Evolutionary conservation across 2,329 filamentous ascomycete species (phyloP).

Genomic region (Xylaria hypoxylon): DNA sequence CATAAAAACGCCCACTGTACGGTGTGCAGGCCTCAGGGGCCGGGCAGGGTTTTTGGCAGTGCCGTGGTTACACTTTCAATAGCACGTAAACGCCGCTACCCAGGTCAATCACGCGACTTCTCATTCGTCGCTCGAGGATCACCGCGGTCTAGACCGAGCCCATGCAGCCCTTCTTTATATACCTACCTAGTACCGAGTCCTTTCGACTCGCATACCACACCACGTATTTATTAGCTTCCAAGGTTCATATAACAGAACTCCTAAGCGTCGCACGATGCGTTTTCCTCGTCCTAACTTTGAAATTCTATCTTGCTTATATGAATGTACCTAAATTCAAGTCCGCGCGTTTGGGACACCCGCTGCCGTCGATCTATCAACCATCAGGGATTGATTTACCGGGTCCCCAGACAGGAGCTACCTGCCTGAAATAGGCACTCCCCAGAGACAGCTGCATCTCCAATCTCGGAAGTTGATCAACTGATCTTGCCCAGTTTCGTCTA

Average conservation of each 20-base stretch:
- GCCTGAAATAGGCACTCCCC: not conserved
- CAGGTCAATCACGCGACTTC: slow-evolving; percentile 24
- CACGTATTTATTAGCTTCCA: slow-evolving; percentile 8
- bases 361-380: slow-evolving; percentile 12
- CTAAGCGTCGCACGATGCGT: slow-evolving; percentile 23
- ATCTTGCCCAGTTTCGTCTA: slow-evolving; percentile 5
- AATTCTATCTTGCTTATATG: not conserved
- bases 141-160: slow-evolving; percentile 35
- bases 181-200: slow-evolving; percentile 12
- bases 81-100: slow-evolving; percentile 17
- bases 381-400: slow-evolving; percentile 14
- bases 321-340: slow-evolving; percentile 3
- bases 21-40: slow-evolving; percentile 14
- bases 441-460: slow-evolving; percentile 13
- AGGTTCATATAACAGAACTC: slow-evolving; percentile 7
- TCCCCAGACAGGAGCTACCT: not conserved
- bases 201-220: slow-evolving; percentile 15
- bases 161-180: slow-evolving; percentile 27
- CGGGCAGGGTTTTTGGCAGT: slow-evolving; percentile 6
- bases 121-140: slow-evolving; percentile 20
- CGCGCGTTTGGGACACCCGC: slow-evolving; percentile 6
- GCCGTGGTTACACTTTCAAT: slow-evolving; percentile 29
- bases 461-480: slow-evolving; percentile 1
- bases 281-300: not conserved
- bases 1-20: slow-evolving; percentile 15